Base-by-base conservation (phyloP, 2,329 filamentous ascomycete species). In the Diaporthe aspalathi region DNA sequence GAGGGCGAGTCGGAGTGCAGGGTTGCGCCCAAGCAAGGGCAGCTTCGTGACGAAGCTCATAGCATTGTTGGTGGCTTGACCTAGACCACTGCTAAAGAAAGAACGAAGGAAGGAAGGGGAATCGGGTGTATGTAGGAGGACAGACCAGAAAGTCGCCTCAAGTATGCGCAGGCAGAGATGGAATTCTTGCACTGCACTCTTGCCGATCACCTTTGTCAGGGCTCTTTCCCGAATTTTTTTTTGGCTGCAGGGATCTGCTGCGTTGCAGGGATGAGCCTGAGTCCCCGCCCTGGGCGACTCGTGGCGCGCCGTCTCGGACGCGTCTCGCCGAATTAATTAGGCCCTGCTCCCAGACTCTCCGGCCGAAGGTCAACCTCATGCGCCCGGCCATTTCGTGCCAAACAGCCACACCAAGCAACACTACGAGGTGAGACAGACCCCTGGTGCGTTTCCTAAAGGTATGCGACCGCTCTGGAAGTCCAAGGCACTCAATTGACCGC, bases 1-100 rank as follows among this genome's bases (percentile, higher is more conserved):
- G 38, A 69, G 47, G 69, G 66, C 35, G 22, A 45, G 49, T 54
- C 50, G 52, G 17, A 63, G 17, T 5, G 60, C 43, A 43, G 43
- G 40, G 27, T 54, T 71, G 11, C 72, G 69, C 69, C 72, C 72
- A 27, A 69, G 27, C 14, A 71, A 49, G 65, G 72, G 72, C 66
- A 73, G 22, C 12, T 57, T 71, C 11, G 66, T 60, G 27, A 71
- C n/a, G 11, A 69, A 43, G 70, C 72, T 73, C 72, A 73, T 73
- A n/a, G 65, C 72, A 73, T 73, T 27, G 53, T 63, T 50, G 27
- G 16, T 27, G 40, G 29, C 35, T 22, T 20, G 16, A 3, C 40
- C 7, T 22, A 24, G 7, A 40, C 8, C 24, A 65, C 45, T 49
- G 17, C 27, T 11, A 12, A 7, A 52, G 38, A 43, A 12, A 14